Base-by-base conservation (phyloP, 169 alveolate genomes). In the Perkinsus chesapeaki region DNA sequence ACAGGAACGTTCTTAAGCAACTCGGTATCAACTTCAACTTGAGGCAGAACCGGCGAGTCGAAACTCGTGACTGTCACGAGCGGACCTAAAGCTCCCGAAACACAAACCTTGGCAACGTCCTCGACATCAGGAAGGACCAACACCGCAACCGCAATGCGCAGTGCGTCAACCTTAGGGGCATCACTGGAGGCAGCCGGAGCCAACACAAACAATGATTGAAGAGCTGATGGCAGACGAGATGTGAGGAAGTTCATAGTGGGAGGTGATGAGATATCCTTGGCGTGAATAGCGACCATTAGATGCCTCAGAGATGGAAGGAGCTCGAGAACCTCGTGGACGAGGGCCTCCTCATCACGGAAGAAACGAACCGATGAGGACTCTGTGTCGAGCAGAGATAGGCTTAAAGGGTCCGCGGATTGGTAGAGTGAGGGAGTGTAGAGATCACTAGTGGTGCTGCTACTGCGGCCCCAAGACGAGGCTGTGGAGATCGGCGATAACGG, bases 1-100 rank as follows among this genome's bases (percentile, higher is more conserved):
- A 43, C 60, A 43, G 60, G 16, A 16, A 43, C 37, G 36, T 60
- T 34, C 37, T 7, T 60, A 0, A 60, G 27, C n/a, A n/a, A n/a
- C n/a, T n/a, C n/a, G n/a, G n/a, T n/a, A n/a, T n/a, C n/a, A n/a
- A n/a, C n/a, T n/a, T n/a, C n/a, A 60, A 20, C 82, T 20, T 23
- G 27, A 7, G 82, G 82, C 82, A 16, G 27, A 5, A 60, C 31
- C 7, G 82, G 82, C 12, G 82, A 60, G 82, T 60, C 82, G 82
- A 60, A 60, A 16, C 82, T 60, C 82, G 82, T 60, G 82, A 60
- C 82, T 60, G 82, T 60, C 82, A 60, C 82, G 82, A 60, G 82
- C 1, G 82, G 82, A 60, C 82, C 82, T 7, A 60, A 34, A 34
- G 23, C 31, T 34, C 82, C 82, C 31, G 82, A 34, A 7, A 34